Conservation (phyloP, 75 land plant species). For the Cunninghamia lanceolata region DNA sequence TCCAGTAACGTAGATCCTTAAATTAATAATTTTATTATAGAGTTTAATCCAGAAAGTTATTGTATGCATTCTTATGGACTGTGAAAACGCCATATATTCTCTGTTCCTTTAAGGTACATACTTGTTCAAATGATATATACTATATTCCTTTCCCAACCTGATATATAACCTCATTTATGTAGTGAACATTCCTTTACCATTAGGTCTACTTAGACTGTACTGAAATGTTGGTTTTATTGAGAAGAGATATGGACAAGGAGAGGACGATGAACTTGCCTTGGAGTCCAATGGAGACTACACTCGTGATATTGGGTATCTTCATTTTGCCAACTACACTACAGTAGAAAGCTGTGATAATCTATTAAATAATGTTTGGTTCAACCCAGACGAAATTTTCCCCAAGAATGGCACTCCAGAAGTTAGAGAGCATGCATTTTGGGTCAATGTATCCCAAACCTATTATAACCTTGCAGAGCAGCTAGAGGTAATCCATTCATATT, state of each 20-base stretch:
- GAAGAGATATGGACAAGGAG: conserved; percentile 1
- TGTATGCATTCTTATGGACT: no score
- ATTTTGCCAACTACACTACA: conserved; percentile 32
- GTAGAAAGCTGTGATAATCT: background rate
- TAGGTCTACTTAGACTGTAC: no score
- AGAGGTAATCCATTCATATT: conserved; percentile 8
- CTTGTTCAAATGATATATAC: no score
- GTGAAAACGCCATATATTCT: no score
- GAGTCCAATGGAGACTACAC: conserved; percentile 4
- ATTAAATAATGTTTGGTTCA: conserved; percentile 14
- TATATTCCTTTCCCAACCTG: no score
- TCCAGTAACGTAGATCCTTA: no score
- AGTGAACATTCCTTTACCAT: no score
- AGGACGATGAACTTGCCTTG: background rate
- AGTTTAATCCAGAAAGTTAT: no score
- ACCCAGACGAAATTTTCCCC: conserved; percentile 19
- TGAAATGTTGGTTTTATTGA: no score
- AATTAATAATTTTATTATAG: no score
- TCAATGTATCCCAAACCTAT: background rate
- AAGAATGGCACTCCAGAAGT: conserved; percentile 18
- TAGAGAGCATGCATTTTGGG: conserved; percentile 14
- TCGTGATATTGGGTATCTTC: conserved; percentile 40
- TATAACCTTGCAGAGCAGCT: conserved; percentile 3
- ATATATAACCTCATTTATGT: no score
- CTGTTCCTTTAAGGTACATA: no score